A percentile compares a stretch with the other conserved stretches of the same genome.
Conservation (phyloP, 2,329 filamentous ascomycete genomes). For the Xylaria sp. region DNA sequence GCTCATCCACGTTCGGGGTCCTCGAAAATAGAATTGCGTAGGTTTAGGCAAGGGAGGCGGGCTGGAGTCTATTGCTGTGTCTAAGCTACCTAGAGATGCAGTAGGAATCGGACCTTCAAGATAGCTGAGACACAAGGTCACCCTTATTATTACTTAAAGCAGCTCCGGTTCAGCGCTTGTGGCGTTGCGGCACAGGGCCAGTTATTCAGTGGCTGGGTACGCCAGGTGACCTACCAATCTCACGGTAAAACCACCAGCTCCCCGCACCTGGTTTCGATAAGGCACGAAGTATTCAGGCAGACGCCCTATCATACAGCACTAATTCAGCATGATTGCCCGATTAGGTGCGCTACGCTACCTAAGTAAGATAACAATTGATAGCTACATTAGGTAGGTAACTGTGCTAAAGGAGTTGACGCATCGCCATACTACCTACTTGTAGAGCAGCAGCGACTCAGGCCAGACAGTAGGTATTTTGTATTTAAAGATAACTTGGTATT, state of each 20-base stretch:
- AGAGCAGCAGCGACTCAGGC: neutral
- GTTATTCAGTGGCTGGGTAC: slow-evolving; percentile 34
- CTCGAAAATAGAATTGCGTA: slow-evolving; percentile 2
- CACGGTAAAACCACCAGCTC: slow-evolving; percentile 32
- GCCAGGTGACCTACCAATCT: slow-evolving; percentile 33
- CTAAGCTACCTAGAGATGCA: slow-evolving; percentile 11
- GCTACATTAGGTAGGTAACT: too few species aligned
- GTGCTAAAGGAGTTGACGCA: too few species aligned
- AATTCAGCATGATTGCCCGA: too few species aligned
- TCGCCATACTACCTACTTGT: too few species aligned
- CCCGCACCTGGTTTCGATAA: slow-evolving; percentile 19
- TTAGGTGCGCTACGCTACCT: too few species aligned
- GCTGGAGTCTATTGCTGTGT: slow-evolving; percentile 8
- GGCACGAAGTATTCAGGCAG: neutral
- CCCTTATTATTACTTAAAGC: slow-evolving; percentile 30
- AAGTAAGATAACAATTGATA: too few species aligned
- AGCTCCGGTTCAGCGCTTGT: slow-evolving; percentile 28
- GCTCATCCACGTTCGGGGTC: slow-evolving; percentile 2
- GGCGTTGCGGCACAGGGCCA: slow-evolving; percentile 19
- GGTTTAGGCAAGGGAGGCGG: slow-evolving; percentile 12
- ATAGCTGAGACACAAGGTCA: slow-evolving; percentile 31
- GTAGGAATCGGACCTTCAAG: slow-evolving; percentile 23
- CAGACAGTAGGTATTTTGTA: neutral
- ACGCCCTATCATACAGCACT: too few species aligned
- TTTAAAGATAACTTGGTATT: too few species aligned